Percentiles rank a stretch among this genome's conserved stretches.
Conservation (phyloP, 2,329 filamentous ascomycete species). For the Pestalotiopsis sp. region DNA sequence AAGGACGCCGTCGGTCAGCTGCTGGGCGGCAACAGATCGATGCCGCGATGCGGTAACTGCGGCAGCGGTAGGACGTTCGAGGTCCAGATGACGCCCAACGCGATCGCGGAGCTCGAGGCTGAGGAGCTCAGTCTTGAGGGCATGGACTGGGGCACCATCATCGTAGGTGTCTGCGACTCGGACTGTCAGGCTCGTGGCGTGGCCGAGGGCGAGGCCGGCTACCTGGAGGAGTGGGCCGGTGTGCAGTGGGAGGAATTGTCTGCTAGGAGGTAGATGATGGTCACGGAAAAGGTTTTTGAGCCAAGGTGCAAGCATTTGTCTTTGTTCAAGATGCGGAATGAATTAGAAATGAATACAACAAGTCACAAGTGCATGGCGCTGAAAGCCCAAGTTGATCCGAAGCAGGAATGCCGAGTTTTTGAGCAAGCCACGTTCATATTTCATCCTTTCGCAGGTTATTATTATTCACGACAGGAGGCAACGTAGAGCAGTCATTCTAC, state of each 20-base stretch:
- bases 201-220: slow-evolving; percentile 67
- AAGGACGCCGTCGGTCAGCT: slow-evolving; percentile 72
- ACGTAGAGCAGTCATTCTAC: too few species aligned
- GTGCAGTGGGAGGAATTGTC: slow-evolving; percentile 92
- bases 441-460: too few species aligned
- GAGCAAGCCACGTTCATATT: too few species aligned
- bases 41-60: slow-evolving; percentile 80
- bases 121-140: slow-evolving; percentile 75
- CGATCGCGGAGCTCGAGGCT: slow-evolving; percentile 85
- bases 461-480: too few species aligned
- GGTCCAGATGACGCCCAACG: slow-evolving; percentile 87
- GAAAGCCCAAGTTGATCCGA: background rate
- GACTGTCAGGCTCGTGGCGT: slow-evolving; percentile 72
- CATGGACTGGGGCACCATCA: slow-evolving; percentile 97
- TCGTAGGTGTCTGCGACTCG: slow-evolving; percentile 80
- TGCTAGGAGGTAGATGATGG: slow-evolving; percentile 23
- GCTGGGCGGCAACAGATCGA: slow-evolving; percentile 49
- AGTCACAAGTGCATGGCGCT: background rate
- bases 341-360: background rate
- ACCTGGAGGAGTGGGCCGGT: slow-evolving; percentile 94
- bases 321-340: background rate
- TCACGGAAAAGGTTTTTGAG: background rate
- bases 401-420: background rate
- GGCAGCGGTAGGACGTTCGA: slow-evolving; percentile 80
- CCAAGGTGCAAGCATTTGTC: background rate